These are phyloP conservation scores for Leptographium flavum DNA, from an alignment of 2,329 filamentous ascomycete species.

Conservation along the genomic window DNA sequence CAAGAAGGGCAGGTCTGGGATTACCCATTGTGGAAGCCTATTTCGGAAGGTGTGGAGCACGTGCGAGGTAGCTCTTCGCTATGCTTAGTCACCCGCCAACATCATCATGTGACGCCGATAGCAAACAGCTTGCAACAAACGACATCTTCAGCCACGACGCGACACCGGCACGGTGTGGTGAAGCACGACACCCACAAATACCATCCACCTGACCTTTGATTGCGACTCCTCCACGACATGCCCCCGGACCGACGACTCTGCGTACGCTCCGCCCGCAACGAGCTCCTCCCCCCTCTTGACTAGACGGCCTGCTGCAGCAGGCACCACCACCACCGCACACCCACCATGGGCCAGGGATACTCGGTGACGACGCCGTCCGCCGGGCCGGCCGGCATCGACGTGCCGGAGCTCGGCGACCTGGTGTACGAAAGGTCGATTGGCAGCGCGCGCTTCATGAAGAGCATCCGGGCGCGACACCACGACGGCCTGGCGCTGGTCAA, in stretches of 20 bases:
- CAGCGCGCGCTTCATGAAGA: conserved; percentile 91
- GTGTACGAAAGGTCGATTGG: conserved; percentile 87
- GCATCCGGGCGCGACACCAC: conserved; percentile 76
- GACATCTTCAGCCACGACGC: too few relatives aligned
- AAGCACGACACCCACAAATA: too few relatives aligned
- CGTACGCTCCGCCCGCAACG: neutral
- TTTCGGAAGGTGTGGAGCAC: too few relatives aligned
- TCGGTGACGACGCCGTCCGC: conserved; percentile 84
- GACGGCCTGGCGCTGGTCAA: conserved; percentile 90
- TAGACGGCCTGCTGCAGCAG: neutral
- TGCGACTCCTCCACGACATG: neutral
- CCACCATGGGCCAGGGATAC: conserved; percentile 84
- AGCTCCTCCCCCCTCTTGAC: neutral
- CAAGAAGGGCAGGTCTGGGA: too few relatives aligned
- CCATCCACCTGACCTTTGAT: neutral
- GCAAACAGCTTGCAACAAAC: too few relatives aligned
- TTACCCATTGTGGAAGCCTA: too few relatives aligned
- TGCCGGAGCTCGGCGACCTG: conserved; percentile 80
- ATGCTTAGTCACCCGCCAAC: too few relatives aligned
- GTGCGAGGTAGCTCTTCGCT: too few relatives aligned
- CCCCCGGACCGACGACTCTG: neutral
- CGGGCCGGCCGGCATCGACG: conserved; percentile 84
- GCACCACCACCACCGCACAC: too few relatives aligned
- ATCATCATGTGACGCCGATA: too few relatives aligned
- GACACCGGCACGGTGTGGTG: too few relatives aligned